A percentile compares a stretch with the other conserved stretches of the same genome.
These are phyloP conservation scores for Trichophyton equinum DNA, from an alignment of 2,329 filamentous ascomycete genomes.

Conservation along the genomic window DNA sequence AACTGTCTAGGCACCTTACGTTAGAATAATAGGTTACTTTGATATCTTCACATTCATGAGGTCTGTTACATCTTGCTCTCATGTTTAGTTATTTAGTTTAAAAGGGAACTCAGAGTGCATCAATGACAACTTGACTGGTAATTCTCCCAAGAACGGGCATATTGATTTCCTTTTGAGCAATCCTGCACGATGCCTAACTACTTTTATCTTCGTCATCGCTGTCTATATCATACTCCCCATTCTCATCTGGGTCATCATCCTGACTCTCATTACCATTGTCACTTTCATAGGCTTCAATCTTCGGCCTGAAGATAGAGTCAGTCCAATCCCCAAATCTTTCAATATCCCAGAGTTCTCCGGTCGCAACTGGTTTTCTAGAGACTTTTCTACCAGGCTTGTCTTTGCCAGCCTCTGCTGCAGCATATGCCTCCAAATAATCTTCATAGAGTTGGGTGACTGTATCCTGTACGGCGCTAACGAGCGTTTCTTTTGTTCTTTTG, in stretches of 20 bases:
- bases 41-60: too few species aligned
- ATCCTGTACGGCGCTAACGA: constrained; percentile 54
- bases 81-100: too few species aligned
- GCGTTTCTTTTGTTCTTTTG: constrained; percentile 50
- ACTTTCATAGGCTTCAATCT: constrained; percentile 24
- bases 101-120: too few species aligned
- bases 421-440: constrained; percentile 47
- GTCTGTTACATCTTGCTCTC: too few species aligned
- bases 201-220: constrained; percentile 3
- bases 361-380: constrained; percentile 43
- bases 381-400: constrained; percentile 15
- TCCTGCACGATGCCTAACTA: background rate
- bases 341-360: constrained; percentile 49
- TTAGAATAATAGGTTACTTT: too few species aligned
- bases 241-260: constrained; percentile 17
- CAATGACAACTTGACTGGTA: too few species aligned
- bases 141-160: too few species aligned
- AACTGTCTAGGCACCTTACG: too few species aligned
- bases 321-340: constrained; percentile 54
- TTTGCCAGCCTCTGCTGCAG: constrained; percentile 24
- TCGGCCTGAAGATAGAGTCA: constrained; percentile 46
- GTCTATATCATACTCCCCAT: constrained; percentile 16
- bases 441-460: constrained; percentile 51
- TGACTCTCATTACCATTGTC: constrained; percentile 1
- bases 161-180: background rate